Conservation (phyloP, 768 basidiomycete species). For the Floccularia luteovirens region DNA sequence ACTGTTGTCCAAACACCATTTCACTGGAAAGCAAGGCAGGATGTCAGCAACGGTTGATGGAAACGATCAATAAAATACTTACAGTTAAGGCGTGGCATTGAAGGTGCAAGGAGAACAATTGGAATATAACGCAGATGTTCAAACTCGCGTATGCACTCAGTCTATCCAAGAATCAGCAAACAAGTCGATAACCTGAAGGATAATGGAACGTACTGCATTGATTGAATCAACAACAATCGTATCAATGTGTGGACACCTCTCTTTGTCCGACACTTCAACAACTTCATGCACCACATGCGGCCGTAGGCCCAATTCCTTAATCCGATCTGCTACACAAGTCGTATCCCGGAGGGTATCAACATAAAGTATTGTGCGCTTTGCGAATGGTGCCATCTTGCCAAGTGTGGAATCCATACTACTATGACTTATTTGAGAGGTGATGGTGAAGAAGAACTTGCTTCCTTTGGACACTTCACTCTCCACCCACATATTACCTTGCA, state of each 20-base stretch:
- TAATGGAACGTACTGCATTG: constrained; percentile 51
- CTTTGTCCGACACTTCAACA: constrained; percentile 75
- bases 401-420: constrained; percentile 67
- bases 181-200: constrained; percentile 2
- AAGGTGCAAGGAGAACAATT: constrained; percentile 82
- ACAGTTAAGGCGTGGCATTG: constrained; percentile 71
- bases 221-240: constrained; percentile 94
- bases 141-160: constrained; percentile 82
- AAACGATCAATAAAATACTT: constrained; percentile 19
- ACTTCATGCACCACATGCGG: constrained; percentile 73
- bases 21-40: constrained; percentile 44
- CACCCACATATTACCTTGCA: constrained; percentile 99
- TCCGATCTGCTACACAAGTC: constrained; percentile 68
- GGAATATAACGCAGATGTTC: constrained; percentile 97
- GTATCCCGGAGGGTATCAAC: constrained; percentile 79
- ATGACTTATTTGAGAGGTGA: constrained; percentile 77
- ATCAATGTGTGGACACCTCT: constrained; percentile 82
- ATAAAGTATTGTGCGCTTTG: constrained; percentile 83
- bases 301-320: constrained; percentile 73
- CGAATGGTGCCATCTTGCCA: constrained; percentile 79
- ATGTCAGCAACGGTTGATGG: constrained; percentile 1
- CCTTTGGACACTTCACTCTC: constrained; percentile 91
- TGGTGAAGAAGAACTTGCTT: constrained; percentile 95
- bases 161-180: constrained; percentile 34
- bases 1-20: constrained; percentile 95